These are phyloP conservation scores for Trichoderma reesei DNA, from an alignment of 495 filamentous ascomycete species.

Conservation along the genomic window DNA sequence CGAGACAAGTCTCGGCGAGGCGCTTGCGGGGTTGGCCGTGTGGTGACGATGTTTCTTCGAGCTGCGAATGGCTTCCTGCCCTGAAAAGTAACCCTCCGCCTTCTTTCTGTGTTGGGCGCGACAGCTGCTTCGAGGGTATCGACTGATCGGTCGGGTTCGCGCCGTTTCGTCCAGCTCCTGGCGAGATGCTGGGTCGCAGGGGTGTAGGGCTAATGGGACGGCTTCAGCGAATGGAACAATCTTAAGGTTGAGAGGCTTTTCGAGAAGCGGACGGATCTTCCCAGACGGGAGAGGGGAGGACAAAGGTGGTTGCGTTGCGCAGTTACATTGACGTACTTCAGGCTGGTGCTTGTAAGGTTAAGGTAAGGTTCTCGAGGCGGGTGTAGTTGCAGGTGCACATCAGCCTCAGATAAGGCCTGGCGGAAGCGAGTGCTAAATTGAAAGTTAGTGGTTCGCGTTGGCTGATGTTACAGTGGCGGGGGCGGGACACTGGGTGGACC, in stretches of 20 bases:
- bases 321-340: neutral
- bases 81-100: neutral
- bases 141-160: neutral
- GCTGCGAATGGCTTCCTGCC: neutral
- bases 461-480: constrained; percentile 7
- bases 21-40: neutral
- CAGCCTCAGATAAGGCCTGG: neutral
- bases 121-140: neutral
- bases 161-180: neutral
- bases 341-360: no score
- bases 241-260: neutral
- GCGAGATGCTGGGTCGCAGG: neutral
- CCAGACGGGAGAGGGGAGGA: neutral
- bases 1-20: neutral
- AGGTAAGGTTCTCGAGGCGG: no score
- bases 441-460: neutral
- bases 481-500: constrained; percentile 4
- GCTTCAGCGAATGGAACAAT: neutral
- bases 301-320: neutral
- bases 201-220: neutral
- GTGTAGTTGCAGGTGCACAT: neutral
- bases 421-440: neutral
- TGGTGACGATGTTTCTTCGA: neutral
- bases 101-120: neutral
- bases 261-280: neutral